Conservation (phyloP, 1,139 yeast genomes). For the Candida freyschussii region DNA sequence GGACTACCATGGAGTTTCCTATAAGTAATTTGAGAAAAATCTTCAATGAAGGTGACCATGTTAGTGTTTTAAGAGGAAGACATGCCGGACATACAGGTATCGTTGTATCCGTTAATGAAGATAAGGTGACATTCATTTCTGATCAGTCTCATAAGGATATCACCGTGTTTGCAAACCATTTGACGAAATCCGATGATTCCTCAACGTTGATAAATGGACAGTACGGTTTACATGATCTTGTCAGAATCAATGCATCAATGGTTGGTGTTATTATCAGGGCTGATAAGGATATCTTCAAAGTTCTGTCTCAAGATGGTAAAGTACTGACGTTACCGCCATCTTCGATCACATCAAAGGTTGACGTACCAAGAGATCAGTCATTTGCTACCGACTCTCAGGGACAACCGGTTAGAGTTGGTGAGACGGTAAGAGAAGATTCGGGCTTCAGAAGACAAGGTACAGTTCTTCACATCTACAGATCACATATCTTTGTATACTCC, state of each 20-base stretch:
- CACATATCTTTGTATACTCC: conserved; percentile 72
- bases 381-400: conserved; percentile 88
- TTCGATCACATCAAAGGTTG: conserved; percentile 72
- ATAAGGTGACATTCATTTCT: conserved; percentile 82
- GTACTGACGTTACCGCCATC: conserved; percentile 67
- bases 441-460: conserved; percentile 87
- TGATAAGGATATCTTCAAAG: conserved; percentile 78
- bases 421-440: conserved; percentile 74
- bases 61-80: conserved; percentile 86
- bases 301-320: conserved; percentile 83
- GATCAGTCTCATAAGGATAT: conserved; percentile 86
- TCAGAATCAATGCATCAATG: conserved; percentile 77
- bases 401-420: conserved; percentile 80
- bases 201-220: conserved; percentile 63
- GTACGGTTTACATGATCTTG: conserved; percentile 85
- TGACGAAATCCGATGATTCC: conserved; percentile 70
- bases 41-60: conserved; percentile 91
- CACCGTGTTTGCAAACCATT: conserved; percentile 85
- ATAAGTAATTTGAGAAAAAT: conserved; percentile 76
- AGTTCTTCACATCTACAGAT: conserved; percentile 80
- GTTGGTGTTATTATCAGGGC: conserved; percentile 90
- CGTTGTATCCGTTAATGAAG: conserved; percentile 77
- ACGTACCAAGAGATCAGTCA: conserved; percentile 58
- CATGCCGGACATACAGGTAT: conserved; percentile 93
- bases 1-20: conserved; percentile 64